phyloP scores from a whole-genome alignment of 2,329 filamentous ascomycete species.

The Colletotrichum destructivum region DNA sequence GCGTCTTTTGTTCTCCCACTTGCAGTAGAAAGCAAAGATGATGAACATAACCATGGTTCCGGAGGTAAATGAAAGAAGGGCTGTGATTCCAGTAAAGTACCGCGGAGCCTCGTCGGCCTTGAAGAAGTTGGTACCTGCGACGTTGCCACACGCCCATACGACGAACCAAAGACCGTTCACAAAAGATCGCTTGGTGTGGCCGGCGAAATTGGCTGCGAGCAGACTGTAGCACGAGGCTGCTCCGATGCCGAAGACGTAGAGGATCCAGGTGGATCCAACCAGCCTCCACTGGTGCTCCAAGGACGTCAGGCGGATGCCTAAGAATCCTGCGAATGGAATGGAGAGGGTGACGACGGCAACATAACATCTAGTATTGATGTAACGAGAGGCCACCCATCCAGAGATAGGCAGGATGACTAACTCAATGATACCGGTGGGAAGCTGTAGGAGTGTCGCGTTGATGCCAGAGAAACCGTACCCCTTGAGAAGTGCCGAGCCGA shows the following conservation, averaged over 20 bases:
- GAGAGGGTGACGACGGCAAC: constrained; percentile 3
- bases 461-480: constrained; percentile 11
- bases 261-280: constrained; percentile 5
- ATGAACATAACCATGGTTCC: not conserved
- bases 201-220: constrained; percentile 60
- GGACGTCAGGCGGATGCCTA: constrained; percentile 8
- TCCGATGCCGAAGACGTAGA: constrained; percentile 15
- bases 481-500: constrained; percentile 6
- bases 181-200: constrained; percentile 66
- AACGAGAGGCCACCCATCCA: constrained; percentile 8
- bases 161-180: constrained; percentile 66
- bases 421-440: constrained; percentile 12
- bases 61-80: constrained; percentile 6
- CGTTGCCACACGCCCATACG: constrained; percentile 64
- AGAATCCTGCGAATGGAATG: constrained; percentile 13
- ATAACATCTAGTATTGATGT: constrained; percentile 1
- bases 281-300: constrained; percentile 15
- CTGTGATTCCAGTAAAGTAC: constrained; percentile 9
- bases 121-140: constrained; percentile 43
- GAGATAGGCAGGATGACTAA: constrained; percentile 4
- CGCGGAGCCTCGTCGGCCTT: constrained; percentile 9
- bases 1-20: constrained; percentile 44
- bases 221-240: constrained; percentile 44
- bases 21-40: constrained; percentile 12
- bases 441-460: constrained; percentile 10